A percentile compares a stretch with the other conserved stretches of the same genome.
Conservation (phyloP, 805 yeast species). For the Zygosaccharomyces gambellarensis region DNA sequence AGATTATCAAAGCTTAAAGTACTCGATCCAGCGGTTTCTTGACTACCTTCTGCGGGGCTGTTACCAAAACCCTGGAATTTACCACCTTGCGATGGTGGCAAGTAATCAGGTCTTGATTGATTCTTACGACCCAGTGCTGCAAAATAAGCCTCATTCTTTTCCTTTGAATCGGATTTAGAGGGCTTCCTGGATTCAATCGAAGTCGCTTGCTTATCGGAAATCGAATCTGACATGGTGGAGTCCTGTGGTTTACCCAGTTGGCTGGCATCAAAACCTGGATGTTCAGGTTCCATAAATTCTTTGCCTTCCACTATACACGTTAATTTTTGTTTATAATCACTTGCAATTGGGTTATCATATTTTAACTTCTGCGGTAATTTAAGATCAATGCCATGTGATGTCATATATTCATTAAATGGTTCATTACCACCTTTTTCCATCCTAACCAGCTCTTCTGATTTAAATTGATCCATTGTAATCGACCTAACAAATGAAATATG, state of each 20-base stretch:
- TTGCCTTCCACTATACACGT: slow-evolving; percentile 70
- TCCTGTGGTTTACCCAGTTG: slow-evolving; percentile 8
- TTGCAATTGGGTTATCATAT: slow-evolving; percentile 88
- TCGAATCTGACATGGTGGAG: slow-evolving; percentile 7
- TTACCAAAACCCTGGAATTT: slow-evolving; percentile 89
- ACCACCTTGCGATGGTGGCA: slow-evolving; percentile 94
- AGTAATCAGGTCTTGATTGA: slow-evolving; percentile 63
- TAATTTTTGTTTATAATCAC: slow-evolving; percentile 81
- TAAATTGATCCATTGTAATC: slow-evolving; percentile 98
- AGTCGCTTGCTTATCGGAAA: slow-evolving; percentile 15
- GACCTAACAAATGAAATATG: slow-evolving; percentile 95
- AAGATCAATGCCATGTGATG: slow-evolving; percentile 63
- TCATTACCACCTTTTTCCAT: slow-evolving; percentile 96
- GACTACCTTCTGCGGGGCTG: slow-evolving; percentile 42
- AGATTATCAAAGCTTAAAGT: slow-evolving; percentile 60
- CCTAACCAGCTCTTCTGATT: slow-evolving; percentile 79
- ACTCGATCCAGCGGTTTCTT: slow-evolving; percentile 23
- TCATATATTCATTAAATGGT: slow-evolving; percentile 63
- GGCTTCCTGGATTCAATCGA: slow-evolving; percentile 41
- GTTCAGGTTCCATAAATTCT: slow-evolving; percentile 64
- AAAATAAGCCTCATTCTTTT: slow-evolving; percentile 76
- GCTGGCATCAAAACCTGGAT: slow-evolving; percentile 37
- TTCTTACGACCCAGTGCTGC: slow-evolving; percentile 72
- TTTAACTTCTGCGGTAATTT: slow-evolving; percentile 62
- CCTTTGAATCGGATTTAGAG: slow-evolving; percentile 39